A percentile compares a stretch with the other conserved stretches of the same genome.
Conservation (phyloP, 176 grass and related monocot genomes). For the Musa acuminata region DNA sequence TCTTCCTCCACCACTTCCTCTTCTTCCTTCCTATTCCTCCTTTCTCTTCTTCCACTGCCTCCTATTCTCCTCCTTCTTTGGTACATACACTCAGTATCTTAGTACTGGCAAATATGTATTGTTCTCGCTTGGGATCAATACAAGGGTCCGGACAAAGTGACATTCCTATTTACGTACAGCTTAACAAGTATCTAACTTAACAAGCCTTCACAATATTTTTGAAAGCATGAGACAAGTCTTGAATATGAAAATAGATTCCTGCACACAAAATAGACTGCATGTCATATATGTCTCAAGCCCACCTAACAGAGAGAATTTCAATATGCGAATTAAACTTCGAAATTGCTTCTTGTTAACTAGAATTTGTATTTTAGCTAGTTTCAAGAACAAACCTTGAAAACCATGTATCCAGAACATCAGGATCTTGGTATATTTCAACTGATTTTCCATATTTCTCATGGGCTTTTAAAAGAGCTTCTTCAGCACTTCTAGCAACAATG, state of each 20-base stretch:
- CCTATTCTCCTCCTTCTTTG: too few relatives aligned
- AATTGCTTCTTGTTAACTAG: neutral
- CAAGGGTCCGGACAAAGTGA: too few relatives aligned
- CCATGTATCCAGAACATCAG: slow-evolving; percentile 96
- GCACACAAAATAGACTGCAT: neutral
- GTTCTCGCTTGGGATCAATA: too few relatives aligned
- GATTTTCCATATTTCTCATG: slow-evolving; percentile 77
- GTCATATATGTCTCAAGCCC: neutral
- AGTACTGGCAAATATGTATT: too few relatives aligned
- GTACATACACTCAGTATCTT: too few relatives aligned
- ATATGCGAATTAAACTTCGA: neutral
- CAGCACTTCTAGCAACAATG: slow-evolving; percentile 72
- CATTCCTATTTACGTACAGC: too few relatives aligned
- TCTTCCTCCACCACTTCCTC: too few relatives aligned
- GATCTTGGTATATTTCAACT: slow-evolving; percentile 97
- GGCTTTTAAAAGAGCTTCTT: slow-evolving; percentile 75
- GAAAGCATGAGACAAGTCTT: neutral
- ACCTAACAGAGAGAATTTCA: neutral
- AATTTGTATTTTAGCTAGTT: neutral
- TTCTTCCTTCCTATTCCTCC: too few relatives aligned
- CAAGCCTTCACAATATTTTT: neutral
- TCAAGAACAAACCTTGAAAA: slow-evolving; percentile 76
- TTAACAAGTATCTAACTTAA: too few relatives aligned
- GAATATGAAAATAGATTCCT: neutral
- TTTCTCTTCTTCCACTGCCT: too few relatives aligned